These are phyloP conservation scores for Pseudonitzschia multiseries DNA, from an alignment of 108 stramenopile species.

Conservation along the genomic window DNA sequence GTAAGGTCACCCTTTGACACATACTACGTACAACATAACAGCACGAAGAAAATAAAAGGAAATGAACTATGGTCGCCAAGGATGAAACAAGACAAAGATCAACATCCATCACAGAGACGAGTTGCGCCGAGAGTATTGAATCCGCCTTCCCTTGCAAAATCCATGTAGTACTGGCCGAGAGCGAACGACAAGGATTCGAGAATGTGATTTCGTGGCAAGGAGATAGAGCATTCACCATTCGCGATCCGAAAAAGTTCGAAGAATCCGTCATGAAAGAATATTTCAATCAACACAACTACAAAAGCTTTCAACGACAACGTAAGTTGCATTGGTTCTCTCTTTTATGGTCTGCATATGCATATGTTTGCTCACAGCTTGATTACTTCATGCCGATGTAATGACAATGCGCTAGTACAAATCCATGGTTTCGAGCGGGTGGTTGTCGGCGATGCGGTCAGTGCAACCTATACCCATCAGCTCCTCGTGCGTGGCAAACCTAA, in stretches of 20 bases:
- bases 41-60: neutral
- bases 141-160: constrained; percentile 54
- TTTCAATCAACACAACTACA: constrained; percentile 78
- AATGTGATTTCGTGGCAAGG: constrained; percentile 65
- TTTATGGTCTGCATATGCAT: neutral
- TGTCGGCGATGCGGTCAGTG: neutral
- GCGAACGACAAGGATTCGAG: constrained; percentile 42
- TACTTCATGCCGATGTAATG: neutral
- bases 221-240: constrained; percentile 48
- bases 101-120: neutral
- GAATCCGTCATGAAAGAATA: constrained; percentile 59
- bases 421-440: constrained; percentile 6
- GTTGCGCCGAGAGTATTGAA: neutral
- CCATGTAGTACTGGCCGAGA: constrained; percentile 51
- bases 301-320: constrained; percentile 75
- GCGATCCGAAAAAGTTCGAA: constrained; percentile 47
- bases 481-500: constrained; percentile 25
- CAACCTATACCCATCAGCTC: constrained; percentile 21
- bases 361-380: neutral
- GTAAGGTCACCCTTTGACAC: too few species aligned
- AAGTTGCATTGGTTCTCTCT: neutral
- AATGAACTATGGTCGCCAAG: neutral
- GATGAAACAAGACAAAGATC: neutral
- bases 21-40: too few species aligned
- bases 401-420: neutral